phyloP scores from a whole-genome alignment of 805 yeast genomes.

The Kodamaea sagamina region DNA sequence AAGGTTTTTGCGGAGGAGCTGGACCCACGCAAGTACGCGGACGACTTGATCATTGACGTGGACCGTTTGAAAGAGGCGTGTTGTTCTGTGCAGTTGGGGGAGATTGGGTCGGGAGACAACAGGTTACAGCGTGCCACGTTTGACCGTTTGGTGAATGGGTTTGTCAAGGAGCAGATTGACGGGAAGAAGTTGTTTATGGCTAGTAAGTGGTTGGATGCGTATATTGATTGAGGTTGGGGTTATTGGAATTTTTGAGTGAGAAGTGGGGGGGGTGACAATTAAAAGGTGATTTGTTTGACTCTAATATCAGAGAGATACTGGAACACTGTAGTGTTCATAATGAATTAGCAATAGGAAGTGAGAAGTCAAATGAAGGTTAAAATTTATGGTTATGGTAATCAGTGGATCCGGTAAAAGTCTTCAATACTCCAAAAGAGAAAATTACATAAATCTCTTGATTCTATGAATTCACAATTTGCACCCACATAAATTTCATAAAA shows the following conservation, averaged over 20 bases:
- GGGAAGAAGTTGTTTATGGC: constrained; percentile 64
- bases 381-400: no score
- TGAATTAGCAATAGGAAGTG: no score
- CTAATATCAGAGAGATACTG: neutral
- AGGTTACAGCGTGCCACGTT: constrained; percentile 47
- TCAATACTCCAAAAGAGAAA: neutral
- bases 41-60: constrained; percentile 48
- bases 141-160: constrained; percentile 53
- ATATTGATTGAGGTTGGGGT: constrained; percentile 32
- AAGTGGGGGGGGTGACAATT: neutral
- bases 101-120: constrained; percentile 48
- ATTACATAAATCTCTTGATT: neutral
- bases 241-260: neutral
- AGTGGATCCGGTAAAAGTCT: no score
- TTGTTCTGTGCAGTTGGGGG: constrained; percentile 48
- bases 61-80: constrained; percentile 51
- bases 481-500: no score
- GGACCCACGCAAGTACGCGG: constrained; percentile 19
- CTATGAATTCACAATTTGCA: no score
- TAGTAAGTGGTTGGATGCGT: constrained; percentile 59
- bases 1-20: constrained; percentile 47
- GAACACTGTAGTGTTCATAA: no score
- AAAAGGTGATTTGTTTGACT: neutral
- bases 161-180: constrained; percentile 55
- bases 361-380: no score